Conservation (phyloP, 208 protist species). For the Phytomonas sp. region DNA sequence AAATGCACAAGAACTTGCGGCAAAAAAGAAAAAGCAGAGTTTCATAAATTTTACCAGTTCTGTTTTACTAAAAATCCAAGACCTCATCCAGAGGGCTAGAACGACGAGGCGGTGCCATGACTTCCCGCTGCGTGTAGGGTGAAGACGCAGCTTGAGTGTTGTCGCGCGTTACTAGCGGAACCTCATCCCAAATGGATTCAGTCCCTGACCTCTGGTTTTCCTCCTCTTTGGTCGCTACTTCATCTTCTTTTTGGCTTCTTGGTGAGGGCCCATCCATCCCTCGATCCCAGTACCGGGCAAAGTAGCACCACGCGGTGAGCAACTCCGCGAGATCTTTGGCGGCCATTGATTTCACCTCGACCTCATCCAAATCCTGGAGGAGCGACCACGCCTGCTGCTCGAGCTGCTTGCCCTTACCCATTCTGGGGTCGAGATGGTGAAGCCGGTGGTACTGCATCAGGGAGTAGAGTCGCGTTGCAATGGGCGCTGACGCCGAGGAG, state of each 20-base stretch:
- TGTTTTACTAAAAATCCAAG: conserved; percentile 15
- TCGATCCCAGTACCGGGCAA: conserved; percentile 42
- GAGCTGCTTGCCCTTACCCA: conserved; percentile 9
- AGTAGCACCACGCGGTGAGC: conserved; percentile 51
- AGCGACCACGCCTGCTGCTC: conserved; percentile 44
- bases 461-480: conserved; percentile 17
- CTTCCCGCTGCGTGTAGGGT: conserved; percentile 1
- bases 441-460: conserved; percentile 15
- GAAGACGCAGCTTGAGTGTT: not conserved
- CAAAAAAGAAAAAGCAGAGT: too few relatives aligned
- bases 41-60: not conserved
- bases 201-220: not conserved
- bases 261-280: conserved; percentile 43
- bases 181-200: not conserved
- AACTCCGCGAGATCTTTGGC: conserved; percentile 38
- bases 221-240: not conserved
- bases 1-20: too few relatives aligned
- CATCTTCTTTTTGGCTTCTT: too few relatives aligned
- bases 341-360: conserved; percentile 23
- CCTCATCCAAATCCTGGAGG: conserved; percentile 31
- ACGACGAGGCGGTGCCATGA: conserved; percentile 9
- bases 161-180: conserved; percentile 23
- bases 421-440: not conserved
- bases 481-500: not conserved
- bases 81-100: conserved; percentile 18